Base-by-base conservation (phyloP, 805 yeast genomes). In the Nakazawaea ishiwadae region DNA sequence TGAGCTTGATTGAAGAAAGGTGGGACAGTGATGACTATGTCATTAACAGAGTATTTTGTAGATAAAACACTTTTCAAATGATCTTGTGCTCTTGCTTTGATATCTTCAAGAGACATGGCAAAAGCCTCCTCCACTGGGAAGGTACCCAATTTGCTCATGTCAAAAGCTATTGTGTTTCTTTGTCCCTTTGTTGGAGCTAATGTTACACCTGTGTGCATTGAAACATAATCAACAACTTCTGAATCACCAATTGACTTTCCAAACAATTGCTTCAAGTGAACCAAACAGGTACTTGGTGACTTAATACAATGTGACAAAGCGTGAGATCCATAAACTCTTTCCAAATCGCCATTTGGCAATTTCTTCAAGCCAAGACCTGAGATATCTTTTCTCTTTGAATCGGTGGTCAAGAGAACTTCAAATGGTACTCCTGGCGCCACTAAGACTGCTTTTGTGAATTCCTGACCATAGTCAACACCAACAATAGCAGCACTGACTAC, bases 381-480 rank as follows among this genome's bases (percentile, higher is more conserved):
- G 4, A 81, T 68, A 53, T 91, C 98, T 58, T 93, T 93, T 44
- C 99, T 73, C 62, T 89, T 87, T 3, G 96, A 83, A 53, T 93
- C 98, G 19, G 87, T 82, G 4, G 97, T 87, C 47, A 93, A 66
- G 11, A 93, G 82, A 31, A 93, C 74, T 54, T 93, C 98, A 56
- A 90, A 81, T 12, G 89, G 84, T 16, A 88, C 79, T 10, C 89
- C 87, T 0, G 97, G 97, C 0, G 96, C 96, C 31, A 93, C 84
- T 35, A 93, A 68, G 37, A 82, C 86, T 2, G 96, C 88, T 58
- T 93, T 93, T 18, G 89, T 77, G 66, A 70, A 84, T 54, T 89
- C 91, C 42, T 85, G 83, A 40, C 99, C 99, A 55, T 73, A 81
- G 58, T 93, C 99, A 30, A 93, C 68, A 17, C 96, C 98, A 37